Percentiles rank a stretch among this genome's conserved stretches.
phyloP scores from a whole-genome alignment of 163 green algal species.

The Scenedesmus sp. region DNA sequence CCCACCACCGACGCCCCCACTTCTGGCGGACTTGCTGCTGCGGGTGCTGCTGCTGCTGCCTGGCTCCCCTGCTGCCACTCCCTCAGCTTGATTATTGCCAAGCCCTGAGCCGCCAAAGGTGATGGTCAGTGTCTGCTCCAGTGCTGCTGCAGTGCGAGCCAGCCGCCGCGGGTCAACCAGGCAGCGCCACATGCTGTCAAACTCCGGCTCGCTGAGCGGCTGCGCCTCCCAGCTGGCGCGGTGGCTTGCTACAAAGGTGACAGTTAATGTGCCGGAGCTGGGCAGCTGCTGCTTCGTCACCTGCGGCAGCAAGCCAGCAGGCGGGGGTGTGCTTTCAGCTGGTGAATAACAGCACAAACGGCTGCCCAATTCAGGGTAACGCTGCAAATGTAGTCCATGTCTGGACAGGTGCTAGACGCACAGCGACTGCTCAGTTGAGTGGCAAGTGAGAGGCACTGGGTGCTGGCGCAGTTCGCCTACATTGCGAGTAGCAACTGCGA shows the following conservation, averaged over 20 bases:
- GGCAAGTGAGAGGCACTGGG: too few species aligned
- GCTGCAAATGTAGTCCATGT: too few species aligned
- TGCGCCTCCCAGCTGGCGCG: constrained; percentile 10
- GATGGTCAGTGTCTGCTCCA: neutral
- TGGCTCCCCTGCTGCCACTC: neutral
- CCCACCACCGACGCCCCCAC: neutral
- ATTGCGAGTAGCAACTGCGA: too few species aligned
- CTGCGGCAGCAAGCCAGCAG: neutral
- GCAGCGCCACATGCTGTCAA: constrained; percentile 43
- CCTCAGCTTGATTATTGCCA: neutral
- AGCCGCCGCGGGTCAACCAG: neutral
- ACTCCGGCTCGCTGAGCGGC: constrained; percentile 38
- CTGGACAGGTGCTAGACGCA: too few species aligned
- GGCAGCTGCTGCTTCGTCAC: constrained; percentile 47
- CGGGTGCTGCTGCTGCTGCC: neutral
- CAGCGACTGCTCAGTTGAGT: too few species aligned
- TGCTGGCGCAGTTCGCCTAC: too few species aligned
- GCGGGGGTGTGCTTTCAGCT: too few species aligned
- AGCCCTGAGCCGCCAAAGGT: neutral
- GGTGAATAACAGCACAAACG: too few species aligned
- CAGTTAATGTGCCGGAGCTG: neutral
- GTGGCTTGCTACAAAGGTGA: constrained; percentile 31
- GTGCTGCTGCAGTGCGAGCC: neutral
- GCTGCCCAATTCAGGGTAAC: too few species aligned
- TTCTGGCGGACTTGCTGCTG: neutral